Base-by-base conservation (phyloP, 169 alveolate genomes). In the Babesia ovis region DNA sequence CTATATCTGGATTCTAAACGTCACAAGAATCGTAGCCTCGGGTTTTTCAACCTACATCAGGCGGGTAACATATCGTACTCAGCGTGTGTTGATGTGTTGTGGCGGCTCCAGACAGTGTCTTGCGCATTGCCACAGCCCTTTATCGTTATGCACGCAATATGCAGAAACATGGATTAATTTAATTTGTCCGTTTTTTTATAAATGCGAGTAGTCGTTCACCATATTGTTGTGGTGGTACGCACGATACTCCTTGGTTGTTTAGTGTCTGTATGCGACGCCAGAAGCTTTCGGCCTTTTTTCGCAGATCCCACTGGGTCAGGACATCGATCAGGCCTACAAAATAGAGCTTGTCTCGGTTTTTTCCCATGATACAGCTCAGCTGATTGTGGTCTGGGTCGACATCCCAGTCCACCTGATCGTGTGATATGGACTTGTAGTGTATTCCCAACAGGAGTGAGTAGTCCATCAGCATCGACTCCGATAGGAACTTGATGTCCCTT, bases 361-460 rank as follows among this genome's bases (percentile, higher is more conserved):
- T 35, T 43, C 73, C 77, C 90, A 37, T 80, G 48, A 32, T 39
- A 41, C 43, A 60, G 69, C 51, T 34, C 54, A 35, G 51, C 55
- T 51, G 61, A 48, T 32, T 25, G 53, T 16, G 90, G 72, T 64
- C 75, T 12, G 48, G 50, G 27, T 54, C 75, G 20, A 23, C 56
- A 34, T 79, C 69, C 93, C 91, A 83, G 57, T 81, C 59, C 0
- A 84, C 89, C 25, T 80, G 23, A 37, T 87, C 93, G 3, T 61
- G 60, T 14, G 90, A 79, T 29, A 64, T 31, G 18, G 76, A 75
- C 35, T 71, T 43, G 59, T 91, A 67, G 83, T 94, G 97, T 43
- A 95, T 86, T 11, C 98, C 98, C 51, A 95, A 85, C 20, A 95
- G 91, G 42, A 94, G 89, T 41, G 98, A 94, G 82, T 95, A 95